Conservation (phyloP, 1,139 yeast genomes). For the Hyphopichia wangnamkhiaoensis region DNA sequence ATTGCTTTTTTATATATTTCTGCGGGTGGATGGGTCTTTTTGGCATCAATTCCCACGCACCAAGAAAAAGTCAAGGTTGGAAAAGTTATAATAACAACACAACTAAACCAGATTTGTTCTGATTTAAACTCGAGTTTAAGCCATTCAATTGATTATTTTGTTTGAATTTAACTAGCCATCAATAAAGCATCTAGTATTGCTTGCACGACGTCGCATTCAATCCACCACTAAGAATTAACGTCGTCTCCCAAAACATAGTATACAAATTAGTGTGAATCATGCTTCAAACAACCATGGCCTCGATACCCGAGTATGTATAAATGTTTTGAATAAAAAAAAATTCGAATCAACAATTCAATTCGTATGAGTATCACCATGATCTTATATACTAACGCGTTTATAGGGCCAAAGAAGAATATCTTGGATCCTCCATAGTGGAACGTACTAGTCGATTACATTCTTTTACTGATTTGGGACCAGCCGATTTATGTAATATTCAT, state of each 20-base stretch:
- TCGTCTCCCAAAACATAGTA: too few species aligned
- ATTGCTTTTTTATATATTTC: too few species aligned
- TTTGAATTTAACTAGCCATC: too few species aligned
- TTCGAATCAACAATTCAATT: background rate
- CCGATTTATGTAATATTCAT: conserved; percentile 79
- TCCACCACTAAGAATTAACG: too few species aligned
- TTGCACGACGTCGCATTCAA: too few species aligned
- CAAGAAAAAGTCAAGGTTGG: background rate
- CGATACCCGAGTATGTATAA: conserved; percentile 45
- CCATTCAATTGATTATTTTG: too few species aligned
- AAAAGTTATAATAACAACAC: conserved; percentile 6
- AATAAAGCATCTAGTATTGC: too few species aligned
- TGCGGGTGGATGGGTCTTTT: background rate
- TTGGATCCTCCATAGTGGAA: conserved; percentile 52
- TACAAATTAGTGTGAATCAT: conserved; percentile 15
- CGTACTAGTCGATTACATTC: conserved; percentile 52
- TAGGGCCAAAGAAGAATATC: conserved; percentile 52
- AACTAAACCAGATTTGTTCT: conserved; percentile 1
- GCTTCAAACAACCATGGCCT: conserved; percentile 47
- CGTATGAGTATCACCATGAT: background rate
- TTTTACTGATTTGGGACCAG: conserved; percentile 72
- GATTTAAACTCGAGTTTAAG: background rate
- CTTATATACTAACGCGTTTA: background rate
- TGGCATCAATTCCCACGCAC: conserved; percentile 1
- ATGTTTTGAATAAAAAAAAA: too few species aligned